Evolutionary conservation across 2,329 filamentous ascomycete species (phyloP).

Genomic region (Ceratocystis eucalypticola): DNA sequence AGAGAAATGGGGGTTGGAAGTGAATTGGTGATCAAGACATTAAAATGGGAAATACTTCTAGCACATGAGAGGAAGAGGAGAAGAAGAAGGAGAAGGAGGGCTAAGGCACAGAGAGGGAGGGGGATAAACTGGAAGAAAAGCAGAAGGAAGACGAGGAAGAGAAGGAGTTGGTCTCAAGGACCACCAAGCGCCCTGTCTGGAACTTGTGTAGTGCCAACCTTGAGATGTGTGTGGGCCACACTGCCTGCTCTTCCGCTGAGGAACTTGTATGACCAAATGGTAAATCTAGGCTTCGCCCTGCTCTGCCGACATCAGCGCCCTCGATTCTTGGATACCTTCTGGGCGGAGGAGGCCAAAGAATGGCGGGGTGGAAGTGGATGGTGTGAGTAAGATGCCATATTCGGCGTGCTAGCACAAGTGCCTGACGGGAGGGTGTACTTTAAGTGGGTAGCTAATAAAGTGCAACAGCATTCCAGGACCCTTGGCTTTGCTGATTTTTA

Average conservation of each 20-base stretch:
- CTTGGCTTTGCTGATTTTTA: not conserved
- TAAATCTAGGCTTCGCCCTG: not conserved
- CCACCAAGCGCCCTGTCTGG: not conserved
- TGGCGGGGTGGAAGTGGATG: not conserved
- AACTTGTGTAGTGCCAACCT: slow-evolving; percentile 8
- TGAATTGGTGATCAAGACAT: not conserved
- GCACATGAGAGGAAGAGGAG: not conserved
- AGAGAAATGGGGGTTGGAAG: not conserved
- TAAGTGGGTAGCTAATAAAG: not conserved
- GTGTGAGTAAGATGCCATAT: not conserved
- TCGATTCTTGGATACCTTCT: not conserved
- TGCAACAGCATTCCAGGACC: not conserved
- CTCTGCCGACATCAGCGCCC: not conserved
- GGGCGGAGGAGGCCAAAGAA: not conserved
- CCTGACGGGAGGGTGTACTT: not conserved
- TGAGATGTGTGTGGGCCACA: not conserved
- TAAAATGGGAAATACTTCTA: not conserved
- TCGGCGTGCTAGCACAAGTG: not conserved
- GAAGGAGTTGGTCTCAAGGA: not conserved
- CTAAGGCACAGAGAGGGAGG: not conserved
- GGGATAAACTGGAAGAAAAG: not conserved
- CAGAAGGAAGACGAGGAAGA: not conserved
- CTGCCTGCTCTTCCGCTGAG: not conserved
- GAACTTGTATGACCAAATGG: not conserved
- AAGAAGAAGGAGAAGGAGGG: not conserved